Evolutionary conservation across 805 yeast species (phyloP), one percentile per base, ranked within the genome.

Genomic region (Candida germanica): DNA sequence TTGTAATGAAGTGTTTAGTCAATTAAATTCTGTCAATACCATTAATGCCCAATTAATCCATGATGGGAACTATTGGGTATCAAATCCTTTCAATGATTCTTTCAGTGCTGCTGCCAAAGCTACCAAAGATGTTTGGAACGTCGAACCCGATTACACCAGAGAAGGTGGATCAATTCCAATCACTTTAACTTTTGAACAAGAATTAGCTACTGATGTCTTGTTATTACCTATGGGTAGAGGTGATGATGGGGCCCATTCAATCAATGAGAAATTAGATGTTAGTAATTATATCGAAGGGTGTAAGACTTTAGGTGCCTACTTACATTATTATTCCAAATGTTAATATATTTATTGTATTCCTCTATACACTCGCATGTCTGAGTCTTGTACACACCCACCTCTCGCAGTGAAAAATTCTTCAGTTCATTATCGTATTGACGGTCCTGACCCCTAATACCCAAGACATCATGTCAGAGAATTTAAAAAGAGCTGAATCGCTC

Each of bases 151-250:
- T 64, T 78, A 87, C 58, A 94, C 98, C 26, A 82, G 99, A 71
- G 99, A 93, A 69, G 99, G 99, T 54, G 99, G 99, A 25, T 89
- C 97, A 3, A 93, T 93, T 56, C 99, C 99, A 47, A 89, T 93
- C 60, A 91, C 99, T 15, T 66, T 93, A 49, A 83, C 96, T 23
- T 93, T 93, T 66, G 96, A 93, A 70, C 74, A 88, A 53, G 80
- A 79, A 58, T 75, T 93, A 54, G 80, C 85, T 51, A 85, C 94
- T 16, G 81, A 81, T 45, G 98, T 89, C 22, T 71, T 93, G 46
- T 72, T 93, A 54, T 77, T 93, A 51, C 98, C 99, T 46, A 85
- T 93, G 84, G 99, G 99, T 47, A 83, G 94, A 67, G 98, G 98
- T 49, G 97, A 93, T 60, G 99, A 93, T 57, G 98, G 98, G 52